Evolutionary conservation across 1,284 basidiomycete species (phyloP), one percentile per base, ranked within the genome.

Genomic region (Tilletia indica): DNA sequence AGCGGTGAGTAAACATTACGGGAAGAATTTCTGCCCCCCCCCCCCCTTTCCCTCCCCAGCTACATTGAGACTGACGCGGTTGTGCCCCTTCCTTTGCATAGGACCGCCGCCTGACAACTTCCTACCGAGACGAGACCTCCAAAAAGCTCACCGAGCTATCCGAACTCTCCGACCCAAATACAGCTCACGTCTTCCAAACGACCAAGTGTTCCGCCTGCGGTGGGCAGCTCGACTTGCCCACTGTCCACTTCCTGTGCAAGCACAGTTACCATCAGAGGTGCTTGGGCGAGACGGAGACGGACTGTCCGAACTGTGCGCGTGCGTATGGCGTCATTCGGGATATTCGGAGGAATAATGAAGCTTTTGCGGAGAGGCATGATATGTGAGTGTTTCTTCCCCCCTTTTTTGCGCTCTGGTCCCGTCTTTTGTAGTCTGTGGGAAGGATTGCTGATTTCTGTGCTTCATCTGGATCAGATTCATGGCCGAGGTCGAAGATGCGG

Each of bases 181-280:
- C 90, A 69, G 92, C 94, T 0, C 89, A 90, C 16, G 91, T 97
- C 21, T 97, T 98, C 87, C 94, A 97, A 80, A 92, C 95, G 77
- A 94, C 93, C 3, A 88, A 93, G 51, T 99, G 96, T 84, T 90
- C 93, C 16, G 88, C 90, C 4, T 98, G 97, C 83, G 88, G 90
- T 19, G 92, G 91, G 0, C 92, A 92, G 79, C 89, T 98, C 72
- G 94, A 97, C 83, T 88, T 97, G 21, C 96, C 96, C 0, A 92
- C 90, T 72, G 89, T 98, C 3, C 95, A 99, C 85, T 99, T 98
- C 82, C 97, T 98, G 95, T 99, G 95, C 86, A 91, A 92, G 81
- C 96, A 99, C 85, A 94, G 92, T 74, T 99, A 93, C 86, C 97
- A 99, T 83, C 93, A 96, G 84, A 49, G 75, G 11, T 80, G 78